phyloP scores from a whole-genome alignment of 2,329 filamentous ascomycete genomes.

The Magnaporthiopsis poae region DNA sequence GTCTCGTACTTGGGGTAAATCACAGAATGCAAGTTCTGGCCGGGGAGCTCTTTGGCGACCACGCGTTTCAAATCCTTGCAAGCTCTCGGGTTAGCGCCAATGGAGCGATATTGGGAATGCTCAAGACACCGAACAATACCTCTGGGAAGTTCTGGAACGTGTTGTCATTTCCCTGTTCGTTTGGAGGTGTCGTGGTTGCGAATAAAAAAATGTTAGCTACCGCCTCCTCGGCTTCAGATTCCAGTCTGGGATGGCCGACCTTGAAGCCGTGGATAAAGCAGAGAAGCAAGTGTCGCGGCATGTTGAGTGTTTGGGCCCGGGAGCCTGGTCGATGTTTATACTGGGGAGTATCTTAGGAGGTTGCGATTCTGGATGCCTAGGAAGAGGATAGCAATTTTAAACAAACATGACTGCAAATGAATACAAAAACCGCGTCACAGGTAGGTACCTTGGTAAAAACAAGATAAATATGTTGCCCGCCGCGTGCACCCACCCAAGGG shows the following conservation, averaged over 20 bases:
- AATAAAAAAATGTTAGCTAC: no score
- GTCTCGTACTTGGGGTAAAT: slow-evolving; percentile 68
- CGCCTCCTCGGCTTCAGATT: not conserved
- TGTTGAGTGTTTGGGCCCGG: slow-evolving; percentile 24
- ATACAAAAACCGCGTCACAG: no score
- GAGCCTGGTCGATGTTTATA: no score
- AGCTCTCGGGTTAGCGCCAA: not conserved
- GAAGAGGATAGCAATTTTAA: no score
- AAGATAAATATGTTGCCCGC: no score
- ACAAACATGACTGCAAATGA: no score
- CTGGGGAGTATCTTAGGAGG: no score
- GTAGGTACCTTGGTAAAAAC: not conserved
- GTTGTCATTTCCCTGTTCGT: slow-evolving; percentile 52
- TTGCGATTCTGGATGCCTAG: not conserved
- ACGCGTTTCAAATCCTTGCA: slow-evolving; percentile 44
- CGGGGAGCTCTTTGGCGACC: slow-evolving; percentile 46
- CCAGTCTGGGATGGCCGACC: slow-evolving; percentile 26
- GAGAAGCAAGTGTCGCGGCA: slow-evolving; percentile 70
- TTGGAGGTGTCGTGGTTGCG: not conserved
- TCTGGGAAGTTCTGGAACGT: slow-evolving; percentile 60
- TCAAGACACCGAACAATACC: slow-evolving; percentile 17
- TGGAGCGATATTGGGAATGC: no score
- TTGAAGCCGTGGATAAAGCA: slow-evolving; percentile 88
- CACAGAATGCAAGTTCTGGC: slow-evolving; percentile 47
- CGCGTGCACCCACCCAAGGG: no score